These are phyloP conservation scores for Astrephomene gubernaculifera DNA, from an alignment of 139 green algal genomes.

Conservation along the genomic window DNA sequence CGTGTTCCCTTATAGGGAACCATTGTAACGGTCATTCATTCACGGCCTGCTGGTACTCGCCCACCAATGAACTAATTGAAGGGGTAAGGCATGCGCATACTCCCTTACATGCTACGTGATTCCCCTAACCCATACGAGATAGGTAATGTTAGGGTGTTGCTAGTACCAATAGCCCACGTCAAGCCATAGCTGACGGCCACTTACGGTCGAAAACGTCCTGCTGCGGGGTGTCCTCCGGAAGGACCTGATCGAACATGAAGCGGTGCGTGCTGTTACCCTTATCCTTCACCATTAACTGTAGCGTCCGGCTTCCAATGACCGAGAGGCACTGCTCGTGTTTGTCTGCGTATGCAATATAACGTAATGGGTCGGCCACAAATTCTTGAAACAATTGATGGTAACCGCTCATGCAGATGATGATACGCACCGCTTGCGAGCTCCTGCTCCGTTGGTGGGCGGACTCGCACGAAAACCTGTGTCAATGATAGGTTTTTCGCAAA, in stretches of 20 bases:
- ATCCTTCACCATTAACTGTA: constrained; percentile 39
- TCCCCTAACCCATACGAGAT: no score
- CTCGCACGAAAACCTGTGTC: constrained; percentile 67
- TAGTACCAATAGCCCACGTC: no score
- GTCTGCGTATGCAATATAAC: constrained; percentile 1
- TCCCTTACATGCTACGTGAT: no score
- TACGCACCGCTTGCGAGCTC: not conserved
- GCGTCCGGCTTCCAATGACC: constrained; percentile 18
- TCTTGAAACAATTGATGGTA: not conserved
- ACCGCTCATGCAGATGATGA: no score
- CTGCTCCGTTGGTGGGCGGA: constrained; percentile 52
- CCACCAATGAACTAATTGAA: no score
- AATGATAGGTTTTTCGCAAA: not conserved
- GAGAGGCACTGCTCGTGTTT: constrained; percentile 53
- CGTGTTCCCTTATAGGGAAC: no score
- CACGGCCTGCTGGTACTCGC: no score
- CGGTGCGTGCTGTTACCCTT: constrained; percentile 27
- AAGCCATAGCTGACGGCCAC: no score
- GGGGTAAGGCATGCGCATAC: no score
- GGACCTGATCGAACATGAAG: constrained; percentile 74
- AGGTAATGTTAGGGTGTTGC: no score
- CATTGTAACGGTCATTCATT: no score
- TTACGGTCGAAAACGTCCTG: constrained; percentile 72
- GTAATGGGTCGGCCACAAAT: no score
- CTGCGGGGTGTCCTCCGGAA: constrained; percentile 58